Evolutionary conservation across 352 stramenopile genomes (phyloP).

Genomic region (Pythium insidiosum): DNA sequence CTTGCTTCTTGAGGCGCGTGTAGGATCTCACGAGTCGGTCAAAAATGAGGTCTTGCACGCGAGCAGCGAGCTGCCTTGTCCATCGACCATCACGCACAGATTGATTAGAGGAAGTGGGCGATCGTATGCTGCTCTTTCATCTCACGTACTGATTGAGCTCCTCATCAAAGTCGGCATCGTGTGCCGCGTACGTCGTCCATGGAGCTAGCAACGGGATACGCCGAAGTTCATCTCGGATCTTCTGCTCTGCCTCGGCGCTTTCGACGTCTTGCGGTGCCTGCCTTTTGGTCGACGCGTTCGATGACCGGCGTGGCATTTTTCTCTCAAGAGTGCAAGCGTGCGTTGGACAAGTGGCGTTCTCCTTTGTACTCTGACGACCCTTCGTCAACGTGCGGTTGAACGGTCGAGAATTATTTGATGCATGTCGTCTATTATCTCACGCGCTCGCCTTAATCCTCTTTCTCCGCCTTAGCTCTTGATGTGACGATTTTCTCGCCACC

Average conservation of each 20-base stretch:
- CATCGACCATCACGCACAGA: too few species aligned
- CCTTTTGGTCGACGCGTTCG: not conserved
- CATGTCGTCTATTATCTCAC: too few species aligned
- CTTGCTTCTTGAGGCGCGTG: conserved; percentile 29
- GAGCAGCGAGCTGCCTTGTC: conserved; percentile 31
- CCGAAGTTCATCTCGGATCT: conserved; percentile 8
- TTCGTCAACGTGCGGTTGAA: too few species aligned
- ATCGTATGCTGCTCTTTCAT: too few species aligned
- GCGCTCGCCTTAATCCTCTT: too few species aligned
- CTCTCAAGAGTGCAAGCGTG: too few species aligned
- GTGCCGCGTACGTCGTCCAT: conserved; percentile 32
- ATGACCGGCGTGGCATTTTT: not conserved
- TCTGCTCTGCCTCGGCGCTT: not conserved
- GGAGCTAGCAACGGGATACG: conserved; percentile 36
- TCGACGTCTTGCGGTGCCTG: not conserved
- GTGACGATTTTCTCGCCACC: not conserved
- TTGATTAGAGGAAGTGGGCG: too few species aligned
- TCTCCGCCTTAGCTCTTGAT: too few species aligned
- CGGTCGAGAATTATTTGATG: too few species aligned
- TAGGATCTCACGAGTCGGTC: conserved; percentile 32
- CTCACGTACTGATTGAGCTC: conserved; percentile 32
- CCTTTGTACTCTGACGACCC: too few species aligned
- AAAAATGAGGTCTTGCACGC: conserved; percentile 30
- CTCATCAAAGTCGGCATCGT: conserved; percentile 34
- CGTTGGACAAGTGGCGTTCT: too few species aligned